phyloP scores from a whole-genome alignment of 257 asterid species.

The Solanum neorickii region DNA sequence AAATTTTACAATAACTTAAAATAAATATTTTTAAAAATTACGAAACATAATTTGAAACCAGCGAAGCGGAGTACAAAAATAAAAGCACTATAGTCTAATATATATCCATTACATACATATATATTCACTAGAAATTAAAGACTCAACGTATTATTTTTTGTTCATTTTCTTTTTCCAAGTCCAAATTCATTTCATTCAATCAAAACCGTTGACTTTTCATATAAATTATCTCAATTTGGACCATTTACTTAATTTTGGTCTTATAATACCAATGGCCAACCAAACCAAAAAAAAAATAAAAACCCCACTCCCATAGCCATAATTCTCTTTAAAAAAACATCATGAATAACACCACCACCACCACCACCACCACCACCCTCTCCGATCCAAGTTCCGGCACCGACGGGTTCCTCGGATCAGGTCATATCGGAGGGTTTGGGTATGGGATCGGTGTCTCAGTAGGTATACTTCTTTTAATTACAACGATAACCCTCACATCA shows the following conservation, averaged over 20 bases:
- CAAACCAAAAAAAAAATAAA: neutral
- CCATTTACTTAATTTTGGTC: conserved; percentile 6
- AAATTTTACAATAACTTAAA: accelerated
- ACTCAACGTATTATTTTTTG: neutral
- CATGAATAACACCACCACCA: conserved; percentile 28
- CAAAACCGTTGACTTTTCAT: neutral
- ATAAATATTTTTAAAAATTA: neutral
- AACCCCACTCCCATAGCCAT: neutral
- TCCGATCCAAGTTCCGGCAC: neutral
- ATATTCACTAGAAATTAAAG: neutral
- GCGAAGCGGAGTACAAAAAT: accelerated
- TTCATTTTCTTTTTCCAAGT: neutral
- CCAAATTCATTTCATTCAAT: neutral
- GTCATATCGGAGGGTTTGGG: conserved; percentile 61
- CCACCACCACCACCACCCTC: conserved; percentile 24
- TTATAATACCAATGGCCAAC: conserved; percentile 14
- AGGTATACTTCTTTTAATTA: conserved; percentile 77
- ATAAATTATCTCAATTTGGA: neutral
- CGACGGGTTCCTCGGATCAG: conserved; percentile 50
- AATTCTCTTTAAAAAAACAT: neutral
- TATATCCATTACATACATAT: neutral
- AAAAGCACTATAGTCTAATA: neutral
- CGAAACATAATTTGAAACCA: accelerated
- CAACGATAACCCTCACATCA: conserved; percentile 70
- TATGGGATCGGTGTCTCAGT: conserved; percentile 81